Percentiles rank a stretch among this genome's conserved stretches.
These are phyloP conservation scores for Onygenales sp. DNA, from an alignment of 2,329 filamentous ascomycete genomes.

Conservation along the genomic window DNA sequence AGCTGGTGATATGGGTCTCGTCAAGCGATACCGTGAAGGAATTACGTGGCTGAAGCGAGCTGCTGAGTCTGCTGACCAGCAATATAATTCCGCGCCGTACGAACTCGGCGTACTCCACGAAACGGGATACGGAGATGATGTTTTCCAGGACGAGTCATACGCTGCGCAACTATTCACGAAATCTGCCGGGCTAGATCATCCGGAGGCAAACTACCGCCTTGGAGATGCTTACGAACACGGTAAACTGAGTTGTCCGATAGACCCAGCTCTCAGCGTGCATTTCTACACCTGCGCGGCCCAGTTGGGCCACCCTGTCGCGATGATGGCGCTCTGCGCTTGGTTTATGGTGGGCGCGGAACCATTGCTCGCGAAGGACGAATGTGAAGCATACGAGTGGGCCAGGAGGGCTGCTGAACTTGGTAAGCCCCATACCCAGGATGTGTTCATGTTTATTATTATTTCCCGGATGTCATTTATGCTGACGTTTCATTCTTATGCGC, in stretches of 20 bases:
- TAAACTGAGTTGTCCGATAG: conserved; percentile 72
- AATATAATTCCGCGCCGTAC: conserved; percentile 90
- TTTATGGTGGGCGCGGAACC: conserved; percentile 93
- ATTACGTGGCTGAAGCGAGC: conserved; percentile 95
- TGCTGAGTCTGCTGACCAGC: conserved; percentile 74
- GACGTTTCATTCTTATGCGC: not conserved
- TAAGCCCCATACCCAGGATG: conserved; percentile 35
- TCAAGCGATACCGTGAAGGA: conserved; percentile 79
- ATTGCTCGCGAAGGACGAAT: conserved; percentile 86
- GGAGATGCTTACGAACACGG: conserved; percentile 98
- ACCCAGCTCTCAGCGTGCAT: conserved; percentile 88
- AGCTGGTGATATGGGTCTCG: conserved; percentile 73
- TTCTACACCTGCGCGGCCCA: conserved; percentile 94
- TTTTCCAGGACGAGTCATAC: conserved; percentile 84
- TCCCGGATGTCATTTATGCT: not conserved
- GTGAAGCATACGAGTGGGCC: conserved; percentile 95
- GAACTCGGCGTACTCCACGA: conserved; percentile 84
- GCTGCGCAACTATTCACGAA: conserved; percentile 91
- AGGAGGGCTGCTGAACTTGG: conserved; percentile 74
- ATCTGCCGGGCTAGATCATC: conserved; percentile 81
- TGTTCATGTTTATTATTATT: not conserved
- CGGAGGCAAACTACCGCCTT: conserved; percentile 76
- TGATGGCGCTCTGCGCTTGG: conserved; percentile 99
- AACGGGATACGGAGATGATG: conserved; percentile 84
- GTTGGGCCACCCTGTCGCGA: conserved; percentile 70